A percentile compares a stretch with the other conserved stretches of the same genome.
Conservation (phyloP, 768 basidiomycete genomes). For the Tephrocybe sp. region DNA sequence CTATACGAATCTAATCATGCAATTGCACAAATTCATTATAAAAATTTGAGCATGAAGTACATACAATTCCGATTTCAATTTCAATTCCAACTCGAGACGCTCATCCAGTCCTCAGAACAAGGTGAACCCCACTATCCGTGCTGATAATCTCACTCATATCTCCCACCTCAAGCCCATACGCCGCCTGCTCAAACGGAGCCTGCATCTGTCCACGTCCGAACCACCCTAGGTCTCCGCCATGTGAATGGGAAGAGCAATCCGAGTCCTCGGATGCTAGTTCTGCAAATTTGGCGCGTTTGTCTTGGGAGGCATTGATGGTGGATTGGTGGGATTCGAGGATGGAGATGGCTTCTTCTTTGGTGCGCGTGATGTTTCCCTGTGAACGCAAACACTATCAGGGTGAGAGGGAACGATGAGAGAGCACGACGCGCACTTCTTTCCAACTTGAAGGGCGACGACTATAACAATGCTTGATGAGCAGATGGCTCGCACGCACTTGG, state of each 20-base stretch:
- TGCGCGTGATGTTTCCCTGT: constrained; percentile 75
- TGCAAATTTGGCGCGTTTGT: constrained; percentile 78
- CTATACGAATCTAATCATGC: background rate
- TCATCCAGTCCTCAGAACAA: constrained; percentile 86
- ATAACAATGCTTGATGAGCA: constrained; percentile 87
- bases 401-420: background rate
- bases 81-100: background rate
- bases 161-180: constrained; percentile 68
- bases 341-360: constrained; percentile 86
- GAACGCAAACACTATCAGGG: background rate
- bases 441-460: constrained; percentile 80
- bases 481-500: constrained; percentile 90
- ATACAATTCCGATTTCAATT: background rate
- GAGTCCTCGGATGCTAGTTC: constrained; percentile 75
- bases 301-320: constrained; percentile 52
- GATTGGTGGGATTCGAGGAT: constrained; percentile 65
- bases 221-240: constrained; percentile 84
- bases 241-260: constrained; percentile 84
- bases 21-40: background rate
- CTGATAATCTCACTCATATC: constrained; percentile 80
- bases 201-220: constrained; percentile 93
- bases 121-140: constrained; percentile 93
- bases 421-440: constrained; percentile 68
- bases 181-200: constrained; percentile 92
- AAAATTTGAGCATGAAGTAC: constrained; percentile 1